Evolutionary conservation across 176 grass and related monocot species (phyloP), one percentile per base, ranked within the genome.

Genomic region (Juncus inflexus): DNA sequence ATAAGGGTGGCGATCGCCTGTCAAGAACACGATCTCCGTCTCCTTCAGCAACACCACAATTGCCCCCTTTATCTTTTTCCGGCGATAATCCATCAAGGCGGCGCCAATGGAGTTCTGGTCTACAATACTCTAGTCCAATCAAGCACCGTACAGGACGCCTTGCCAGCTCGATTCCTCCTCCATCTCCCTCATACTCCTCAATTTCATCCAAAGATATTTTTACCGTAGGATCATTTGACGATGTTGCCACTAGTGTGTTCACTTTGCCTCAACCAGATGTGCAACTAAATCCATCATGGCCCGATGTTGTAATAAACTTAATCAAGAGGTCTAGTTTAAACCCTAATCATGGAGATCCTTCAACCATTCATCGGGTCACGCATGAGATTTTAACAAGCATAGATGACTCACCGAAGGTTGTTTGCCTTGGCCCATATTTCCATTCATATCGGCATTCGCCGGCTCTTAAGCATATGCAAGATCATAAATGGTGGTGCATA

Each of bases 381-480:
- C 42, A 38, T 40, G 45, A 61, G 7, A 45, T 63, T 15, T 12
- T 10, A 2, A 42, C 4, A 11, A 58, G 45, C 0, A 53, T 41
- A 38, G 72, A 63, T 54, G 72, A 74, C 58, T 54, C 60, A 47
- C 72, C 72, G 4, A 74, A 74, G 59, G 58, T 63, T 63, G 45
- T 74, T 16, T 74, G 72, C 58, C 35, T 74, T 4, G 72, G 72
- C 39, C 72, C 72, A n/a, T 63, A 74, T 58, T 74, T 74, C 72
- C 58, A n/a, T 54, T 74, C 59, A 0, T 54, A 11, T 12, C 59
- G 72, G 12, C 60, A 74, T 28, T 64, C 45, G 40, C 45, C 72
- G 10, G 56, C 59, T 7, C 37, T 74, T 11, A 55, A 61, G 19
- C 19, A 64, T 42, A 74, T 63, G 72, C 72, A 74, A 40, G 72